These are phyloP conservation scores for Mortierella polycephala DNA, from an alignment of 371 early-diverging fungal species.

Conservation along the genomic window DNA sequence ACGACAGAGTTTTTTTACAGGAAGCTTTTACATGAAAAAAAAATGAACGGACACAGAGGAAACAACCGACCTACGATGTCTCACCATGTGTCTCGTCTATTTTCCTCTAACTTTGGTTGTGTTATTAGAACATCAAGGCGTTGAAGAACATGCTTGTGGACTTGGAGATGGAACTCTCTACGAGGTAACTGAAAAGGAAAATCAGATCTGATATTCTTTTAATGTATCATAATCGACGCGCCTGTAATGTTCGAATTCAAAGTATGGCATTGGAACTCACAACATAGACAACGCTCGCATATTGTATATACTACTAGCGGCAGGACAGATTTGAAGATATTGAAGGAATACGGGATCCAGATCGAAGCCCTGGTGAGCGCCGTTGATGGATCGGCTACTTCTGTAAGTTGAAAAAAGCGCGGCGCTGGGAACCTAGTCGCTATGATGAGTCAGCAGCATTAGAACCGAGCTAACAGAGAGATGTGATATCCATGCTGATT, in stretches of 20 bases:
- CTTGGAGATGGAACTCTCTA: constrained; percentile 30
- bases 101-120: no score
- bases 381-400: constrained; percentile 4
- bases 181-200: constrained; percentile 8
- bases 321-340: background rate
- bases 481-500: no score
- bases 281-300: no score
- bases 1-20: no score
- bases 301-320: constrained; percentile 7
- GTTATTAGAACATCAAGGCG: constrained; percentile 31
- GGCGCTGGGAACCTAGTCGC: background rate
- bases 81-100: no score
- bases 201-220: background rate
- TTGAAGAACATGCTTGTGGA: constrained; percentile 30
- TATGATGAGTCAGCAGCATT: background rate
- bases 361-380: constrained; percentile 27
- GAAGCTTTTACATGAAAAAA: no score
- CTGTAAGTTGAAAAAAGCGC: constrained; percentile 26
- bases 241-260: no score
- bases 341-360: constrained; percentile 26
- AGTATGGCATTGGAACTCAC: no score
- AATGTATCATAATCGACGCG: no score
- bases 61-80: no score
- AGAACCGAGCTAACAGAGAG: no score
- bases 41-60: background rate